These are phyloP conservation scores for Verruconis gallopava DNA, from an alignment of 2,329 filamentous ascomycete species.

Conservation along the genomic window DNA sequence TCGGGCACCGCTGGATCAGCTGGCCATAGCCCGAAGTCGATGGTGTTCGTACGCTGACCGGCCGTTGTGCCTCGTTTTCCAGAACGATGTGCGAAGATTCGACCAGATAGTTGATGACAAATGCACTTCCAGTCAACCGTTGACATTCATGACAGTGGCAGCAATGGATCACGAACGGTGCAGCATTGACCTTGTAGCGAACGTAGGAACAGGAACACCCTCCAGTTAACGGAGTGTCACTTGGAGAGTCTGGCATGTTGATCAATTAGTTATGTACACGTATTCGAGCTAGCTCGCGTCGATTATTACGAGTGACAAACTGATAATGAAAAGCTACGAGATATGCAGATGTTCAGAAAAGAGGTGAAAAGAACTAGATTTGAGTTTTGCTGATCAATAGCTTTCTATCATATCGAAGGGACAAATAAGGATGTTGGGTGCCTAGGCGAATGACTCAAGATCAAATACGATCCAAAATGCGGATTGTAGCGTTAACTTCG, in stretches of 20 bases:
- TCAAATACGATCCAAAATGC: too few relatives aligned
- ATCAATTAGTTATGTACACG: too few relatives aligned
- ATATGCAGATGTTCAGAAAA: too few relatives aligned
- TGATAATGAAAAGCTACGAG: too few relatives aligned
- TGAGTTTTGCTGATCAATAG: too few relatives aligned
- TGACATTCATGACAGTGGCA: constrained; percentile 38
- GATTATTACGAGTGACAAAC: too few relatives aligned
- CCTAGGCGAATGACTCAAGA: too few relatives aligned
- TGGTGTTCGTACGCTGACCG: constrained; percentile 23
- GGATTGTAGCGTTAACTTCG: too few relatives aligned
- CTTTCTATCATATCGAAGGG: too few relatives aligned
- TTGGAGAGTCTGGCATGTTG: background rate
- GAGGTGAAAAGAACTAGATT: too few relatives aligned
- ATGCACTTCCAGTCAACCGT: constrained; percentile 30
- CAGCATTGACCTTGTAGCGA: constrained; percentile 17
- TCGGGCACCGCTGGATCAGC: constrained; percentile 30
- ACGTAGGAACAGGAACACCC: constrained; percentile 19
- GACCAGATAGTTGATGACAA: constrained; percentile 30
- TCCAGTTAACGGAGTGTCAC: constrained; percentile 13
- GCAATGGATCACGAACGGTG: constrained; percentile 30
- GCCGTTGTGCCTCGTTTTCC: constrained; percentile 16
- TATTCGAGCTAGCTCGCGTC: too few relatives aligned
- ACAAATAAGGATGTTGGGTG: too few relatives aligned
- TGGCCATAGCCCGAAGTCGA: constrained; percentile 30
- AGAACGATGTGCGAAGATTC: constrained; percentile 26